A percentile compares a stretch with the other conserved stretches of the same genome.
Evolutionary conservation across 768 basidiomycete genomes (phyloP).

Genomic region (Naganishia friedmannii): DNA sequence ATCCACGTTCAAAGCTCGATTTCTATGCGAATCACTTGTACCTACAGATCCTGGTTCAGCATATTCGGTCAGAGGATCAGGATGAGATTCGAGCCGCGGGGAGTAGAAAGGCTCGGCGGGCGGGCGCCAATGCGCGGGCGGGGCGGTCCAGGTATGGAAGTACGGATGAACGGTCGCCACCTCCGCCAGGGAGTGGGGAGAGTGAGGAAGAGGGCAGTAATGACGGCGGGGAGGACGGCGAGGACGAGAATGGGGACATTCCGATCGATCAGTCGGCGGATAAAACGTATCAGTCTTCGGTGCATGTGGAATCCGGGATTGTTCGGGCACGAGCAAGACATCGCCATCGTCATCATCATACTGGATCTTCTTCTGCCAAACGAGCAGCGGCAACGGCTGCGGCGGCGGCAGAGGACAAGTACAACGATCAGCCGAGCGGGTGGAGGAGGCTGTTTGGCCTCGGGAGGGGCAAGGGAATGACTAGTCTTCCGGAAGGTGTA

Average conservation of each 20-base stretch:
- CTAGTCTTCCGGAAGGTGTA: conserved; percentile 47
- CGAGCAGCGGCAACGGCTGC: not conserved
- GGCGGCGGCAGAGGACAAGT: not conserved
- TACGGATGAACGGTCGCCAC: not conserved
- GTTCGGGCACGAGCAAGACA: not conserved
- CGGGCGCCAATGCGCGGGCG: not conserved
- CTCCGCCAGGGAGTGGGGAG: not conserved
- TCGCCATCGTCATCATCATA: not conserved
- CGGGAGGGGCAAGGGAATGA: conserved; percentile 20
- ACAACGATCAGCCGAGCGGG: not conserved
- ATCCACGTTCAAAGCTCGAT: conserved; percentile 50
- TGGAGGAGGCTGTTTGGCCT: conserved; percentile 11
- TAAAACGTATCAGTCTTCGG: conserved; percentile 13
- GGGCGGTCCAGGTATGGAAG: conserved; percentile 1
- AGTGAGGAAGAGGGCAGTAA: not conserved
- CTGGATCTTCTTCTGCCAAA: not conserved
- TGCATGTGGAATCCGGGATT: conserved; percentile 16
- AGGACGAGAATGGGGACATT: not conserved
- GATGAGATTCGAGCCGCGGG: conserved; percentile 22
- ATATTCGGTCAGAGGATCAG: conserved; percentile 38
- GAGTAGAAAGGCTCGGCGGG: not conserved
- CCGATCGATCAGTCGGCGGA: not conserved
- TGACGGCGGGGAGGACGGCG: not conserved
- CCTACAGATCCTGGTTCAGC: conserved; percentile 47
- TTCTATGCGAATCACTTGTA: conserved; percentile 51